Percentiles rank a stretch among this genome's conserved stretches.
These are phyloP conservation scores for Adansonia gregorii DNA, from an alignment of 441 rosid species.

Conservation along the genomic window DNA sequence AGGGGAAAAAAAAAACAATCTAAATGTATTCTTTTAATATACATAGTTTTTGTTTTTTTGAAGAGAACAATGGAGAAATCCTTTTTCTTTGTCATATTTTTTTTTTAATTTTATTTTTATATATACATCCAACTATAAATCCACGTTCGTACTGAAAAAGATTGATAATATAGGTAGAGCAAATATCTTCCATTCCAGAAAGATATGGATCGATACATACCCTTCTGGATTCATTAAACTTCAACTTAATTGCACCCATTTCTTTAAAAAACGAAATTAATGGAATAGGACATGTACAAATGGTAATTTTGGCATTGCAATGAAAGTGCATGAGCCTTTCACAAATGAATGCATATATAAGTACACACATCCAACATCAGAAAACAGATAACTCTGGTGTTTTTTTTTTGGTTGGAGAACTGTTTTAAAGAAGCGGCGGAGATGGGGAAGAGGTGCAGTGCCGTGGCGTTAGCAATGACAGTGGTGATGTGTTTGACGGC, in stretches of 20 bases:
- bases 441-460: slow-evolving; percentile 14
- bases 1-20: no score
- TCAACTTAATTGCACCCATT: no score
- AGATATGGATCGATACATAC: no score
- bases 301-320: neutral
- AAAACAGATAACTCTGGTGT: neutral
- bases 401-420: neutral
- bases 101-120: no score
- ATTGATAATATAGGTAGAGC: no score
- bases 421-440: neutral
- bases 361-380: neutral
- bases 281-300: neutral
- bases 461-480: slow-evolving; percentile 15
- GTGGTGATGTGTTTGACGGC: slow-evolving; percentile 32
- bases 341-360: neutral
- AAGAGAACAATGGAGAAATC: neutral
- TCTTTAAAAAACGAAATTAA: neutral
- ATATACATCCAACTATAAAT: no score
- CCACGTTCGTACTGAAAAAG: no score
- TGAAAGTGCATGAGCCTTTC: neutral
- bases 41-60: no score
- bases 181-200: no score
- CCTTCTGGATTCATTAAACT: no score
- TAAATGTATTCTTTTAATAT: no score
- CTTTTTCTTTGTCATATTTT: no score